Base-by-base conservation (phyloP, 148 eudicot genomes). In the Camellia sinensis region DNA sequence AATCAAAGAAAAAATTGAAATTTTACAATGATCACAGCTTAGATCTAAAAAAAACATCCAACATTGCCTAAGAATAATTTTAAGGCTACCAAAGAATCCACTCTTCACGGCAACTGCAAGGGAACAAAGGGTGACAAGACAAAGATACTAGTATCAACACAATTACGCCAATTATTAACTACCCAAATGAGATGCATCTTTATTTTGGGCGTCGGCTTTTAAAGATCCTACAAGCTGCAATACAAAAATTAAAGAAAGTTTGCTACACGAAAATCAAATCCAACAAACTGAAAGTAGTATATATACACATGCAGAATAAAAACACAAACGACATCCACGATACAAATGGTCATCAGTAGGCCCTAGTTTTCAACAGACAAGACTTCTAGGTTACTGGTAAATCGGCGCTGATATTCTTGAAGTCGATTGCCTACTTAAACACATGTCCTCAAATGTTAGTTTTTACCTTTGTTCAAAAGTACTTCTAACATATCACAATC, bases 401-500 rank as follows among this genome's bases (percentile, higher is more conserved):
- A 61, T 53, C 46, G 53, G 45, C n/a, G 10, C 6, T 11, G 0
- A 67, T 54, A 75, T 44, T 52, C 75, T 67, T 67, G 60, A 60
- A 71, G 43, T 48, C 7, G 18, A 78, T 7, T 15, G 21, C 50
- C 0, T 53, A n/a, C 46, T 45, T 19, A 46, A 57, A 67, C 7
- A 63, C 66, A 54, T 6, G 15, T 13, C 73, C 79, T 56, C 83
- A 3, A 22, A 48, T 59, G 69, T 67, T 50, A 75, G 75, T 67
- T 29, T 29, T 29, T 54, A 29, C 57, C 80, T 48, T 63, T 75
- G 74, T 84, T 74, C 80, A 80, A 29, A 29, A 22, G 78, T 71
- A 64, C 61, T 60, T 66, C 86, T 77, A 84, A 80, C 57, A 73
- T 71, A 21, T 14, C 44, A 57, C 80, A 80, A 63, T 66, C 80